phyloP scores from a whole-genome alignment of 345 rosid genomes.

The Geranium rotundifolium region DNA sequence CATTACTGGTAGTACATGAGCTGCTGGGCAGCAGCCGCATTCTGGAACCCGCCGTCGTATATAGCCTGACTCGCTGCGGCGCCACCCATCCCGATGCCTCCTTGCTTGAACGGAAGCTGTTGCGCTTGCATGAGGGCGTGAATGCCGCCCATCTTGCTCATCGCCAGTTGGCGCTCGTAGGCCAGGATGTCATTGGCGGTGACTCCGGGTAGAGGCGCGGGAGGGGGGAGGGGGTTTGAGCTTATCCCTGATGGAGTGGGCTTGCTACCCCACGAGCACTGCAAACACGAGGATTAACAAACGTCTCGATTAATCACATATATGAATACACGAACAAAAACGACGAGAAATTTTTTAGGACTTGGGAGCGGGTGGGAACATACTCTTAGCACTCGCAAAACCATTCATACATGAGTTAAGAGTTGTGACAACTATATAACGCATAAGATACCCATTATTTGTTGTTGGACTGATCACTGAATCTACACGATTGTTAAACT shows the following conservation, averaged over 20 bases:
- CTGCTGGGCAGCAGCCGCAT: conserved; percentile 74
- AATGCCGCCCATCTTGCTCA: conserved; percentile 77
- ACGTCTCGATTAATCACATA: too few relatives aligned
- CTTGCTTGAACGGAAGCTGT: conserved; percentile 76
- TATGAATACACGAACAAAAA: too few relatives aligned
- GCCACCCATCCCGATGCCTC: conserved; percentile 69
- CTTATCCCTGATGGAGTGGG: conserved; percentile 82
- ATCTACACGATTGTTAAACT: too few relatives aligned
- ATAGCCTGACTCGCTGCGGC: conserved; percentile 87
- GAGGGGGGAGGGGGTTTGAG: conserved; percentile 92
- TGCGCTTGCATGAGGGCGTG: conserved; percentile 76
- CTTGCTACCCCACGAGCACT: conserved; percentile 99
- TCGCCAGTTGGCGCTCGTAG: conserved; percentile 66
- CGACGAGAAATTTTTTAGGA: too few relatives aligned
- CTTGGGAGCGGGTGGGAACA: too few relatives aligned
- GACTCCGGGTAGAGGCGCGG: conserved; percentile 57
- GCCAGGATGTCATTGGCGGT: conserved; percentile 61
- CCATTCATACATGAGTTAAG: too few relatives aligned
- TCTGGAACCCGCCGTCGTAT: conserved; percentile 86
- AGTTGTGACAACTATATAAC: too few relatives aligned
- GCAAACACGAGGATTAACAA: conserved; percentile 6
- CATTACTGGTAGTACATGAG: conserved; percentile 84
- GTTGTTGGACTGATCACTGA: too few relatives aligned
- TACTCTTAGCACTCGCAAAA: too few relatives aligned
- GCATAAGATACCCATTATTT: too few relatives aligned